Percentiles rank a stretch among this genome's conserved stretches.
These are phyloP conservation scores for Leptomonas seymouri DNA, from an alignment of 208 protist genomes.

Conservation along the genomic window DNA sequence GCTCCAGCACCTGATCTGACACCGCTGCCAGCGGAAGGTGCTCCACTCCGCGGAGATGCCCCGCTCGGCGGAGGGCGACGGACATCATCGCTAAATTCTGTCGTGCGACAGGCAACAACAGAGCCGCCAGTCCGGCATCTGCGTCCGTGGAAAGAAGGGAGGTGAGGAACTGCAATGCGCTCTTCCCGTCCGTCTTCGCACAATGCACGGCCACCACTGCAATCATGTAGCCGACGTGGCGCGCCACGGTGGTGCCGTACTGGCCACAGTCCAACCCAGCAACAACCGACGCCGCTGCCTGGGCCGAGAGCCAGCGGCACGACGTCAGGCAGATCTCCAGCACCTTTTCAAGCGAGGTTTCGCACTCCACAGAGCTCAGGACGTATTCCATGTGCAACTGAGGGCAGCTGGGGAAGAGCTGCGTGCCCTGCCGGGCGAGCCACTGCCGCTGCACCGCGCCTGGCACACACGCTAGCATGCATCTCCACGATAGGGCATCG, in stretches of 20 bases:
- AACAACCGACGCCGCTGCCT: constrained; percentile 43
- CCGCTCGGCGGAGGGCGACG: constrained; percentile 44
- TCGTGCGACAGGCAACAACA: constrained; percentile 64
- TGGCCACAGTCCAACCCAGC: constrained; percentile 30
- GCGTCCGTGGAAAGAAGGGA: constrained; percentile 26
- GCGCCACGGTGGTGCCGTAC: constrained; percentile 43
- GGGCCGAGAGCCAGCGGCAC: constrained; percentile 47
- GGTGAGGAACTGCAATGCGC: constrained; percentile 27
- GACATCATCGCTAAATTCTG: constrained; percentile 72
- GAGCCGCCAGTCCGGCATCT: constrained; percentile 33
- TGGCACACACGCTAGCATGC: constrained; percentile 42
- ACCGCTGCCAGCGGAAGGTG: constrained; percentile 67
- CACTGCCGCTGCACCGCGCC: constrained; percentile 52
- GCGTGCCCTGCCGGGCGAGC: constrained; percentile 60
- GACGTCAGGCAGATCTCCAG: constrained; percentile 45
- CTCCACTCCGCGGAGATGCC: constrained; percentile 30
- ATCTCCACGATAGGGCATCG: constrained; percentile 64
- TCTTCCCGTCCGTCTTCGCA: constrained; percentile 25
- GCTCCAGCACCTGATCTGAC: constrained; percentile 55
- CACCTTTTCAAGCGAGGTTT: constrained; percentile 15
- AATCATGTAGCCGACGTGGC: constrained; percentile 71
- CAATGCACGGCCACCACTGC: constrained; percentile 45
- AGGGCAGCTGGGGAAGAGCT: constrained; percentile 65
- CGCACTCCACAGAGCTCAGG: constrained; percentile 28
- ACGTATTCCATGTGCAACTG: constrained; percentile 61